Base-by-base conservation (phyloP, 176 grass and related monocot species). In the Oryza nivara region DNA sequence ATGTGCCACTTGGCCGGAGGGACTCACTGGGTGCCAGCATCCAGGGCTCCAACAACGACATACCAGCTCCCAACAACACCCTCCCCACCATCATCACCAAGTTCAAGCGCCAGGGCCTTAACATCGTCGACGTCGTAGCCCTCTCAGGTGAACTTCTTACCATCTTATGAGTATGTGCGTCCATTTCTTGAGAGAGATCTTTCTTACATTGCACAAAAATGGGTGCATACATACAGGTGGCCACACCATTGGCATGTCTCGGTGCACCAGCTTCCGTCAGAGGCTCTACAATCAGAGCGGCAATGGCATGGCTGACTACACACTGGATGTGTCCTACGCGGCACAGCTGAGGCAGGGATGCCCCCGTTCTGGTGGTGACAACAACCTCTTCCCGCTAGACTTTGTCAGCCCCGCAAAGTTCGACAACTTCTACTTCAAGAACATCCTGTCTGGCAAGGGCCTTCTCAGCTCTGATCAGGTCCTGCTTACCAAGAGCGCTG, bases 41-140 rank as follows among this genome's bases (percentile, higher is more conserved):
- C 38, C 91, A 92, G 36, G 93, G 93, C 44, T 99, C 96, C 19
- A 99, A 99, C 88, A 92, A 96, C 75, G 86, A 94, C 67, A 92
- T 99, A 76, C 96, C 96, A 22, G 96, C 93, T 3, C 96, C 96
- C 58, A 99, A 99, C 88, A 90, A 93, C 88, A 99, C 96, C 22
- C 91, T 99, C 23, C 75, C 90, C 45, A 89, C 96, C 76, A 96
- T 99, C 86, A 77, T 96, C 89, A 94, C 88, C 86, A 99, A 96
- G 91, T 99, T 94, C 88, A 85, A 92, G 74, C 88, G 51, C 51
- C 91, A 88, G 9, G 93, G 96, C 78, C 93, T 99, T 32, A 61
- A 92, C 52, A 20, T 96, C 19, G 64, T 89, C 9, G 96, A 99
- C 36, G 77, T 96, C 2, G 96, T 99, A 3, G 90, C 96, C 13